phyloP scores from a whole-genome alignment of 352 stramenopile species.

The Pythium apleroticum region DNA sequence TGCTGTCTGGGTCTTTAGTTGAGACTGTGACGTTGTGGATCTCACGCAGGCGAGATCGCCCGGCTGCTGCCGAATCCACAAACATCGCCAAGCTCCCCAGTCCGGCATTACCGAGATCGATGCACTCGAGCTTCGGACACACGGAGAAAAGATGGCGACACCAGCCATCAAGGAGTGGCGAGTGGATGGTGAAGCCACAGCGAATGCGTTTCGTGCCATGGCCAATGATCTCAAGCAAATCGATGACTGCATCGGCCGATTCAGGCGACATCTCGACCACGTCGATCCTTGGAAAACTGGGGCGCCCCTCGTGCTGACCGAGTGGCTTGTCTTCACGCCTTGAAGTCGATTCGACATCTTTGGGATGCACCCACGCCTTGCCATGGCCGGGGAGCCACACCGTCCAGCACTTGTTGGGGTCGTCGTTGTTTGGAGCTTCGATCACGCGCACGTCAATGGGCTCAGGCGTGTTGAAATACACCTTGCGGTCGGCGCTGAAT shows the following conservation, averaged over 20 bases:
- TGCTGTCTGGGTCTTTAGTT: too few species aligned
- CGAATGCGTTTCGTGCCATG: too few species aligned
- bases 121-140: too few species aligned
- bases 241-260: neutral
- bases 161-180: too few species aligned
- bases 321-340: neutral
- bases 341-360: neutral
- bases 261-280: neutral
- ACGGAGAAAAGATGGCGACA: too few species aligned
- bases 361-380: neutral
- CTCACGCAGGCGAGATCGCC: too few species aligned
- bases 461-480: neutral
- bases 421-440: neutral
- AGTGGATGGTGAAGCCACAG: too few species aligned
- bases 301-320: neutral
- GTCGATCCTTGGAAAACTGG: neutral
- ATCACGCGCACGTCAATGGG: neutral
- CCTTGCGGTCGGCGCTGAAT: too few species aligned
- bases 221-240: neutral
- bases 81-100: too few species aligned
- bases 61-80: too few species aligned
- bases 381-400: neutral
- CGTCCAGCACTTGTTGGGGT: neutral
- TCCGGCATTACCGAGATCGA: too few species aligned
- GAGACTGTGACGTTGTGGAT: too few species aligned